Base-by-base conservation (phyloP, 176 grass and related monocot genomes). In the Ampelocalamus luodianensis region DNA sequence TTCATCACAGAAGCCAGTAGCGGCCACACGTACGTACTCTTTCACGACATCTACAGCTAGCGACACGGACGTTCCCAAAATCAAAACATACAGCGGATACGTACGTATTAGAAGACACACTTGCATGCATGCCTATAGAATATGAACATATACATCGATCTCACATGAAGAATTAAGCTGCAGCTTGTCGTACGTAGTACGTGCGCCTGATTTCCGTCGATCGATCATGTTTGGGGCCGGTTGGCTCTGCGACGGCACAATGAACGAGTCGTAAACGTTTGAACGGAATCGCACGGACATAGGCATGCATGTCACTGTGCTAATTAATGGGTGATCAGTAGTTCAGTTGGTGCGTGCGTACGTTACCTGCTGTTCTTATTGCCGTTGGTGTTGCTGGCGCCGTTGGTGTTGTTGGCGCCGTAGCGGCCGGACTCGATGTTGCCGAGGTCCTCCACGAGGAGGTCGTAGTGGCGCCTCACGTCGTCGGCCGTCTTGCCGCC, bases 401-500 rank as follows among this genome's bases (percentile, higher is more conserved):
- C 43, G 63, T 3, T 40, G 34, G 82, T 60, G 82, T 76, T 37
- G n/a, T n/a, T n/a, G n/a, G n/a, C n/a, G 37, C 63, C 83, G 61
- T 86, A 86, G 46, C 74, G 45, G 37, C 83, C 83, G 9, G 79
- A 58, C 43, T 89, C 90, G 55, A 92, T 92, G 42, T 55, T 29
- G 67, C 78, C 38, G 58, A 89, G 32, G 72, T 92, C 79, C 39
- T 77, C 68, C 10, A 79, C 2, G 67, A 92, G 84, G 29, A 42
- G 48, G 24, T 87, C 82, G 66, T 87, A 92, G 79, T 92, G 87
- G 55, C 50, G 74, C 74, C 82, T 86, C 60, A 89, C 90, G 45
- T 92, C 90, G 32, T 92, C 87, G 36, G 85, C 83, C 23, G 90
- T 89, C 83, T 80, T 92, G 5, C 90, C 90, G 15, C 82, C 87